These are phyloP conservation scores for Paraphaeosphaeria sporulosa DNA, from an alignment of 2,329 filamentous ascomycete species.

Conservation along the genomic window DNA sequence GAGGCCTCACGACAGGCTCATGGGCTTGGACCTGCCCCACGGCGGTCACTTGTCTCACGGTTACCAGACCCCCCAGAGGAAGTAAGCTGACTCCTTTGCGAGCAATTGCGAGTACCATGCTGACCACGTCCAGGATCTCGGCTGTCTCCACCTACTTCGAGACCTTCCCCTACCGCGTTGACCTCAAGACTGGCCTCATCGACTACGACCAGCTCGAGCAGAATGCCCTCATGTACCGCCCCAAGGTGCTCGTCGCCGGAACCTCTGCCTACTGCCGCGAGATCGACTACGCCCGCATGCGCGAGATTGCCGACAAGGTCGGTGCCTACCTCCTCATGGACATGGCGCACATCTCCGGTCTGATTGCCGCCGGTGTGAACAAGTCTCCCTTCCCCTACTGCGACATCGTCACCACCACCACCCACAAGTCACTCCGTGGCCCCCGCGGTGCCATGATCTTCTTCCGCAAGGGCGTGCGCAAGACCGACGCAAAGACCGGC, in stretches of 20 bases:
- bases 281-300: constrained; percentile 94
- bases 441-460: constrained; percentile 98
- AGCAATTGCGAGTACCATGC: constrained; percentile 10
- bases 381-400: constrained; percentile 88
- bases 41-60: constrained; percentile 95
- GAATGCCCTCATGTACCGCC: constrained; percentile 85
- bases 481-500: constrained; percentile 83
- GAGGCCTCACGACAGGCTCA: constrained; percentile 92
- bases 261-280: constrained; percentile 95
- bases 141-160: constrained; percentile 99
- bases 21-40: constrained; percentile 95
- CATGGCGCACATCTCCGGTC: constrained; percentile 96
- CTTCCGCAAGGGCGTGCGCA: constrained; percentile 90
- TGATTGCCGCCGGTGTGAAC: constrained; percentile 90
- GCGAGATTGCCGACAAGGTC: constrained; percentile 86
- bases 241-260: constrained; percentile 94
- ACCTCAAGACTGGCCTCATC: constrained; percentile 90
- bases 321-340: constrained; percentile 93
- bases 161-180: constrained; percentile 91
- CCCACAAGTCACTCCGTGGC: constrained; percentile 95
- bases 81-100: constrained; percentile 62
- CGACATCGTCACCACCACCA: constrained; percentile 97
- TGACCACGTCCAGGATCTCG: constrained; percentile 71
- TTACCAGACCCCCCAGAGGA: constrained; percentile 94
- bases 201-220: constrained; percentile 94